phyloP scores from a whole-genome alignment of 1,284 basidiomycete species.

The Ustilago nuda region DNA sequence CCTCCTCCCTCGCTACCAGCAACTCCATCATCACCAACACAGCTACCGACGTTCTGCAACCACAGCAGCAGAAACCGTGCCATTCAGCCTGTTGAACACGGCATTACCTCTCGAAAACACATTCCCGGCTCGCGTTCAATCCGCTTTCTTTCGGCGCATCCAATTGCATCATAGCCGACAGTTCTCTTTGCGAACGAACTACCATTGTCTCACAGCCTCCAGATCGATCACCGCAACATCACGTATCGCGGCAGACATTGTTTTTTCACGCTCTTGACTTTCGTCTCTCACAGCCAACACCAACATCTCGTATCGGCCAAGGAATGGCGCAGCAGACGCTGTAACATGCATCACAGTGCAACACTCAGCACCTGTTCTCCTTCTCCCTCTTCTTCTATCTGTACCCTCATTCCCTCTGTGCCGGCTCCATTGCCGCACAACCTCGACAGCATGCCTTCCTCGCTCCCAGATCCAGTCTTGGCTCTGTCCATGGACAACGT shows the following conservation, averaged over 20 bases:
- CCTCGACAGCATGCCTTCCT: conserved; percentile 35
- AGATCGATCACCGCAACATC: neutral
- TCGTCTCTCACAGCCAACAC: neutral
- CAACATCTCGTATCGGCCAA: conserved; percentile 10
- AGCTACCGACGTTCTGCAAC: neutral
- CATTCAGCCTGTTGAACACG: neutral
- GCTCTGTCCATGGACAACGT: conserved; percentile 58
- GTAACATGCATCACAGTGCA: conserved; percentile 44
- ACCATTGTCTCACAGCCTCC: neutral
- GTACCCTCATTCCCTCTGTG: conserved; percentile 1
- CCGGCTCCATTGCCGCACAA: conserved; percentile 13
- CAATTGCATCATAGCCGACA: neutral
- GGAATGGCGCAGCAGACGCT: conserved; percentile 32
- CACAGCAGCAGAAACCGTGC: neutral
- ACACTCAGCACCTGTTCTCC: conserved; percentile 3
- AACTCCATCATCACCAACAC: conserved; percentile 1
- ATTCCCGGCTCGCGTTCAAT: neutral
- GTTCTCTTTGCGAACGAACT: neutral
- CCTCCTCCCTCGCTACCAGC: neutral
- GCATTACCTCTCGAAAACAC: neutral
- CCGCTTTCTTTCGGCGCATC: neutral
- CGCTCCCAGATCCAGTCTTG: conserved; percentile 58
- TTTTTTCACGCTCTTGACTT: neutral
- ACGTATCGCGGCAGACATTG: neutral
- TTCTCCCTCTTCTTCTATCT: conserved; percentile 3